A percentile compares a stretch with the other conserved stretches of the same genome.
Evolutionary conservation across 2,329 filamentous ascomycete genomes (phyloP).

Genomic region (Hymenotorrendiella dingleyae): DNA sequence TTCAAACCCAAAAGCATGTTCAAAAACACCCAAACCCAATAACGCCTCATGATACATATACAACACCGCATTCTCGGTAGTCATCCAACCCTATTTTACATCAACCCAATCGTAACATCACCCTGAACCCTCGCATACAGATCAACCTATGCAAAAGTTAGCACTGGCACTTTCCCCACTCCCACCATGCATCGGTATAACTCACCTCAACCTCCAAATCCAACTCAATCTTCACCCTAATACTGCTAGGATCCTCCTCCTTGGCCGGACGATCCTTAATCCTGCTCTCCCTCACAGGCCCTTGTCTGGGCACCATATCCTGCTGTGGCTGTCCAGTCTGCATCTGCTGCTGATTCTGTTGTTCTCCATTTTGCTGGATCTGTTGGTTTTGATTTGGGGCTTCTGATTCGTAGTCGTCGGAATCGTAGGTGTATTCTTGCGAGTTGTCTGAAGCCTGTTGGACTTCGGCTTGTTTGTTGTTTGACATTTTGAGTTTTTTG

Average conservation of each 20-base stretch:
- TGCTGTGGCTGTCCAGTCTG: background rate
- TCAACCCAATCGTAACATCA: constrained; percentile 28
- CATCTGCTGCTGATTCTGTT: background rate
- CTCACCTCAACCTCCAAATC: constrained; percentile 31
- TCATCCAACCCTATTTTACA: constrained; percentile 1
- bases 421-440: too few species aligned
- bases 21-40: too few species aligned
- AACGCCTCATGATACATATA: too few species aligned
- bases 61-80: too few species aligned
- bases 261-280: constrained; percentile 32
- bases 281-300: constrained; percentile 27
- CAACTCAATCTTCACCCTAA: constrained; percentile 36
- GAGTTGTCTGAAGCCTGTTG: too few species aligned
- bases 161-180: background rate
- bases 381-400: constrained; percentile 2
- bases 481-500: too few species aligned
- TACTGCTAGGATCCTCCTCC: constrained; percentile 27
- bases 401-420: too few species aligned
- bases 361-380: background rate
- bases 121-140: constrained; percentile 24
- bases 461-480: too few species aligned
- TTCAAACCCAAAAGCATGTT: too few species aligned
- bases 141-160: constrained; percentile 15
- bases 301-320: constrained; percentile 7
- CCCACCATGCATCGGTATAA: background rate